A percentile compares a stretch with the other conserved stretches of the same genome.
These are phyloP conservation scores for Rutidosis leptorrhynchoides DNA, from an alignment of 129 eudicot genomes.

Conservation along the genomic window DNA sequence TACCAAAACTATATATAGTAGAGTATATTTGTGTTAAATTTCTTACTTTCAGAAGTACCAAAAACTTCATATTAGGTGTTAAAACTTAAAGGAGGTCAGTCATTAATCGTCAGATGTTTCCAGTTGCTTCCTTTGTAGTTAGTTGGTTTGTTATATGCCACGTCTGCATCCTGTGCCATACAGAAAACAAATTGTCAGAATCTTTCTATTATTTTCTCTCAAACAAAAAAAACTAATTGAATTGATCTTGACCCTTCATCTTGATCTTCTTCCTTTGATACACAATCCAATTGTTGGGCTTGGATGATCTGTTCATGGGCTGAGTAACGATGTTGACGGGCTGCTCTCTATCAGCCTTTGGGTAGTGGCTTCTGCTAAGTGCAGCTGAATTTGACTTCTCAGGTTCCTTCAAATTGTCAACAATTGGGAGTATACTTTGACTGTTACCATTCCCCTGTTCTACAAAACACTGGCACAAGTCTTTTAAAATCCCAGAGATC, in stretches of 20 bases:
- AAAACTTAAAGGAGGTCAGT: neutral
- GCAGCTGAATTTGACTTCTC: conserved; percentile 11
- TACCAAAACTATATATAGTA: neutral
- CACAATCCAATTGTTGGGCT: too few species aligned
- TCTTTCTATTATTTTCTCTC: too few species aligned
- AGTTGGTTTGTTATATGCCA: neutral
- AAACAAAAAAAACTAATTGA: too few species aligned
- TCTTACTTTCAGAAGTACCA: neutral
- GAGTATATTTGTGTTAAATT: neutral
- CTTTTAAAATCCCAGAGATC: conserved; percentile 31
- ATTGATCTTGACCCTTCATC: too few species aligned
- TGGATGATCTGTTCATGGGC: too few species aligned
- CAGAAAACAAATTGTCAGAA: neutral
- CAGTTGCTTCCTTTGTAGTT: neutral
- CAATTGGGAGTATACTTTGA: conserved; percentile 10
- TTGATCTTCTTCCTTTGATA: too few species aligned
- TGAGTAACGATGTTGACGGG: conserved; percentile 31
- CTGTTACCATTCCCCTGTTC: conserved; percentile 25
- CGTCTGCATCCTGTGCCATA: neutral
- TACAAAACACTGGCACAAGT: conserved; percentile 36
- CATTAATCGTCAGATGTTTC: neutral
- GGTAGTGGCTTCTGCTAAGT: conserved; percentile 1
- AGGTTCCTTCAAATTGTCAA: conserved; percentile 7
- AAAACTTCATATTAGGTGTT: neutral
- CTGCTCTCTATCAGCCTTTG: conserved; percentile 41